Base-by-base conservation (phyloP, 331 rosid species). In the Malus hybrid region DNA sequence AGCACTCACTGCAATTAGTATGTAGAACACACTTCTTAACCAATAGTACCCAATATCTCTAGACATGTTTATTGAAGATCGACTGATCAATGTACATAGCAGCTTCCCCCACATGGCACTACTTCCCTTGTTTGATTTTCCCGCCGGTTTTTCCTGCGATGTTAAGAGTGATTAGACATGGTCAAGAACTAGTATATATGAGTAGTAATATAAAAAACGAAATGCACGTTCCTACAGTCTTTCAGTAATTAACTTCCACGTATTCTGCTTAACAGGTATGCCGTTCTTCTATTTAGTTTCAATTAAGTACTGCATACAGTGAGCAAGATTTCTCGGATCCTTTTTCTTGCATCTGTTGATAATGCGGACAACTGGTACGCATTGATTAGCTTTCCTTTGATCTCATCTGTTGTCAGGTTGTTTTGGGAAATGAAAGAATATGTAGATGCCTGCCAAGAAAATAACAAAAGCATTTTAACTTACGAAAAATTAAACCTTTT, bases 31-130 rank as follows among this genome's bases (percentile, higher is more conserved):
- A 68, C 44, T 5, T 18, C 80, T 42, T 44, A 76, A 44, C 80
- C 75, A 76, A 24, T 76, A 69, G 74, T 76, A 69, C 22, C 75
- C 80, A 59, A 76, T 8, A 69, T 76, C 80, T 29, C 80, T 76
- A 57, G 48, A 57, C 75, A 76, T 76, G 62, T 69, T 57, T 8
- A 76, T 33, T 12, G 80, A 76, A 24, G 75, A 57, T 28, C 80
- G 74, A 14, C 62, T 3, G 1, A 20, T 59, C 75, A 76, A 57
- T 12, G 74, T 69, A 33, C 52, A 42, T 3, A 67, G 61, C 74
- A 69, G 54, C 61, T n/a, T 69, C 75, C 59, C 42, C 80, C 75
- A 69, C 16, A 33, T 57, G 7, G 29, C 19, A 36, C 27, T n/a
- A 42, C 34, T 57, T 22, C 12, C 69, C 7, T 39, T 57, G 19